Evolutionary conservation across 352 stramenopile genomes (phyloP), one percentile per base, ranked within the genome.

Genomic region (Aphanomyces invadans): DNA sequence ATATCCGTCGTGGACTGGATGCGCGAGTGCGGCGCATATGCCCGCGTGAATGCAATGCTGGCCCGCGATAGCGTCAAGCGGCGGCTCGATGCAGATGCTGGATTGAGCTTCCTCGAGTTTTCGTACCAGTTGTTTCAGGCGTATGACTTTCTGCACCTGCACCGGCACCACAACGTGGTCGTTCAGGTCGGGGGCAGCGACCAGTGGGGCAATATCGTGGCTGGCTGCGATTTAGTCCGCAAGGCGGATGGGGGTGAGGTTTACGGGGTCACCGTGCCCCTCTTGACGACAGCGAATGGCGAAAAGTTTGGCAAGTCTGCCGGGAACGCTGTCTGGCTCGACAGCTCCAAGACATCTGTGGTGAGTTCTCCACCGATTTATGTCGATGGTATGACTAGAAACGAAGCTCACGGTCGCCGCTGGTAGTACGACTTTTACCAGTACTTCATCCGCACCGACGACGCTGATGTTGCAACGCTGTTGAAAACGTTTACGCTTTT

Each of bases 241-340:
- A 90, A 96, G 62, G 83, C 93, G 46, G 87, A 92, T 29, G 81
- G 85, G 29, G 46, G 90, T 72, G 83, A 93, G 48, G 81, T 97
- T 12, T 98, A 97, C 74, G 97, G 94, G 0, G 76, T 98, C 53
- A 99, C 97, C 26, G 87, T 98, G 57, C 89, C 95, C 19, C 79
- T 99, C 46, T 89, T 99, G 39, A 99, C 96, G 48, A 99, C 95
- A 7, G 86, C 83, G 4, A 88, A 96, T 49, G 97, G 97, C 57
- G 96, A 98, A 70, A 99, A 99, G 77, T 99, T 99, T 79, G 97
- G 97, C 64, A 99, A 99, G 78, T 99, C 96, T 15, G 97, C 96
- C 2, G 90, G 90, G 39, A 98, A 98, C 55, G 97, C 97, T 2
- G 85, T 99, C 60, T 99, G 97, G 97, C 77, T 99, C 15, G 97